These are phyloP conservation scores for Lichenothelia convexa DNA, from an alignment of 495 filamentous ascomycete genomes.

Conservation along the genomic window DNA sequence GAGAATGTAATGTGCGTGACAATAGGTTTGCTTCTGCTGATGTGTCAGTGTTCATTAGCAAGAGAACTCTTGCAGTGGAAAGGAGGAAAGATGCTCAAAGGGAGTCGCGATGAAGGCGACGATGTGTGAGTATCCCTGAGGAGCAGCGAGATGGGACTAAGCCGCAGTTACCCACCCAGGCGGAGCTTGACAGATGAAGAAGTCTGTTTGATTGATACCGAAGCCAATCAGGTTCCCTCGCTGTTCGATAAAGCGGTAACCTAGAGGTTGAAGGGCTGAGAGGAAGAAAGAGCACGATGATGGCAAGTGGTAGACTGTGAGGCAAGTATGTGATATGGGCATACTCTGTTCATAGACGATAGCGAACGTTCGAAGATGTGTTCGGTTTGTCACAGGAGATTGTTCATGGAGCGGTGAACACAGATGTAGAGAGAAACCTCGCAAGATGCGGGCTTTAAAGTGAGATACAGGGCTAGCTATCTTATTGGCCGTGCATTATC, in stretches of 20 bases:
- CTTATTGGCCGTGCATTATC: no score
- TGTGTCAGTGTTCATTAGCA: neutral
- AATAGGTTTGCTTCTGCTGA: constrained; percentile 26
- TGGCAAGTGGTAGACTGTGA: constrained; percentile 58
- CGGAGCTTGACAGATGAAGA: constrained; percentile 39
- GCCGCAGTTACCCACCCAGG: constrained; percentile 25
- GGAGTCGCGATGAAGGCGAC: no score
- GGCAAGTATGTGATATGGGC: constrained; percentile 39
- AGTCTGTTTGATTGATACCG: constrained; percentile 33
- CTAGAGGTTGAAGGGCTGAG: constrained; percentile 52
- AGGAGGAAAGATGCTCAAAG: no score
- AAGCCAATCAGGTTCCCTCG: constrained; percentile 33
- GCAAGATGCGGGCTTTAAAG: no score
- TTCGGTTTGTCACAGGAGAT: constrained; percentile 7
- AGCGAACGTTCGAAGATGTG: no score
- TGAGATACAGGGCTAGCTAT: constrained; percentile 13
- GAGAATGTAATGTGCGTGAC: constrained; percentile 41
- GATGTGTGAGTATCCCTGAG: neutral
- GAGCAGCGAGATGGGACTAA: neutral
- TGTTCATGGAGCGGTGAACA: no score
- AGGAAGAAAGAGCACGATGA: constrained; percentile 68
- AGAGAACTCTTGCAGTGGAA: no score
- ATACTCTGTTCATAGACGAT: no score
- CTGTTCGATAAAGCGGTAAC: constrained; percentile 44
- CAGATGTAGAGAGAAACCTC: no score